Evolutionary conservation across 2,329 filamentous ascomycete species (phyloP).

Genomic region (Coniella lustricola): DNA sequence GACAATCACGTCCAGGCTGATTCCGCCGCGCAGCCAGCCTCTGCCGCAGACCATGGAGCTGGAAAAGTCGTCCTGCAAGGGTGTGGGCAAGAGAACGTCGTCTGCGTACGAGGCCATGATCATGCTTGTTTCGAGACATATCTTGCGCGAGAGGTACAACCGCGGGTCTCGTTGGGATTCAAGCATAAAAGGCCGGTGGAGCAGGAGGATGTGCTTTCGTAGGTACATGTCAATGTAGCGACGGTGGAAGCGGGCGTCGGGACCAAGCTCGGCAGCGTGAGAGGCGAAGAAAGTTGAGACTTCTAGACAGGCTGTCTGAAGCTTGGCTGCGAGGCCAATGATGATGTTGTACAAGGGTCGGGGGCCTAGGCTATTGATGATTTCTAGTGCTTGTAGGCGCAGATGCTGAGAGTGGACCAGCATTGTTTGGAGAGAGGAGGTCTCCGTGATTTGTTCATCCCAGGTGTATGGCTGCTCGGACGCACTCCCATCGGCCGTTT

Average conservation of each 20-base stretch:
- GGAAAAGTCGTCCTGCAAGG: neutral
- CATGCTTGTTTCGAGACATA: slow-evolving; percentile 20
- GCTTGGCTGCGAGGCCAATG: slow-evolving; percentile 13
- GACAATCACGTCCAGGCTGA: slow-evolving; percentile 6
- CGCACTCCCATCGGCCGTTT: slow-evolving; percentile 6
- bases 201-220: slow-evolving; percentile 20
- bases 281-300: slow-evolving; percentile 17
- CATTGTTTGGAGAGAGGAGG: slow-evolving; percentile 18
- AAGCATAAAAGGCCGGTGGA: slow-evolving; percentile 21
- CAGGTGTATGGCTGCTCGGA: neutral
- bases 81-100: slow-evolving; percentile 5
- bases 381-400: slow-evolving; percentile 19
- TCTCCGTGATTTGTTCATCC: slow-evolving; percentile 16
- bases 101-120: slow-evolving; percentile 20
- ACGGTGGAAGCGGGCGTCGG: slow-evolving; percentile 17
- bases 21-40: slow-evolving; percentile 2
- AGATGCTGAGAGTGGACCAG: slow-evolving; percentile 18
- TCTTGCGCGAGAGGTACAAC: slow-evolving; percentile 21
- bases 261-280: neutral
- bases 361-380: slow-evolving; percentile 17
- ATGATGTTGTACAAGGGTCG: slow-evolving; percentile 15
- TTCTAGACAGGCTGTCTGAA: slow-evolving; percentile 20
- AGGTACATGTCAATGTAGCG: slow-evolving; percentile 23
- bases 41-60: slow-evolving; percentile 1
- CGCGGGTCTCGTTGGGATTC: slow-evolving; percentile 18